Conservation (phyloP, 2,329 filamentous ascomycete genomes). For the Fusarium anthophilum region DNA sequence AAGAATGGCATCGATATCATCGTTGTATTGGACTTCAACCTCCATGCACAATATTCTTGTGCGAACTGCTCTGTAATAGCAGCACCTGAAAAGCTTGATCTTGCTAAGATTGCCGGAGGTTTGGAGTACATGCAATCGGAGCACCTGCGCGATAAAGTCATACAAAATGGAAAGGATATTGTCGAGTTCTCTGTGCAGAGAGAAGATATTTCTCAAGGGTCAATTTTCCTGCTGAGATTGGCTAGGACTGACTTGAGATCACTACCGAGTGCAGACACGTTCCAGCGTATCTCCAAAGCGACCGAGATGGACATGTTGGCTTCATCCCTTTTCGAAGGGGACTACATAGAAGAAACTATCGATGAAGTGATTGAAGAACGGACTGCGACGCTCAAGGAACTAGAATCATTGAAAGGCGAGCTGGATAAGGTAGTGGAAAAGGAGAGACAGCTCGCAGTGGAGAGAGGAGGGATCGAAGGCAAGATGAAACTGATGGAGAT, state of each 20-base stretch:
- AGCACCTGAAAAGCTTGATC: accelerated
- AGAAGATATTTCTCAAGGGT: not conserved
- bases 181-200: not conserved
- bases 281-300: not conserved
- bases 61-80: not conserved
- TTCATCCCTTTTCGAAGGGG: accelerated
- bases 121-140: not conserved
- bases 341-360: accelerated
- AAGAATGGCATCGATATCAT: not conserved
- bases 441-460: not conserved
- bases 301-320: accelerated
- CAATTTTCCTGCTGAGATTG: not conserved
- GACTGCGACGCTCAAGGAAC: not conserved
- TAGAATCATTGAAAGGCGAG: accelerated
- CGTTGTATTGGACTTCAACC: not conserved
- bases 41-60: not conserved
- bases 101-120: accelerated
- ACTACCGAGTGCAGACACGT: accelerated
- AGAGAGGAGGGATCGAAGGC: accelerated
- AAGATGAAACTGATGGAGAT: accelerated
- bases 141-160: not conserved
- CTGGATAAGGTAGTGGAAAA: not conserved
- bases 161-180: not conserved
- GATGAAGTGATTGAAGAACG: accelerated
- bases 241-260: not conserved